phyloP scores from a whole-genome alignment of 1,284 basidiomycete genomes.

The Xerocomus amazonicus region DNA sequence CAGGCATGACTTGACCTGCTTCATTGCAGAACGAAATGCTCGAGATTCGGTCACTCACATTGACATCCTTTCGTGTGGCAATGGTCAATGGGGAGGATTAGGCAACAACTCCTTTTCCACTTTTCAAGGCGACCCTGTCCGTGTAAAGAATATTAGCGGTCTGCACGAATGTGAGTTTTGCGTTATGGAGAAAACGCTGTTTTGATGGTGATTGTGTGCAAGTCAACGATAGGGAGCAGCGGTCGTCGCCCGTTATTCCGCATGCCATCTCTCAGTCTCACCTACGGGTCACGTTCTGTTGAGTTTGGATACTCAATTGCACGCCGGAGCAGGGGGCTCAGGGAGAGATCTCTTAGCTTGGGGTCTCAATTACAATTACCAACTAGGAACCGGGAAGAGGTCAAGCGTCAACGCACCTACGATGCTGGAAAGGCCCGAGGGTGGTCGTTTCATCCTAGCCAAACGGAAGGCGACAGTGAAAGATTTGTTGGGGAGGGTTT shows the following conservation, averaged over 20 bases:
- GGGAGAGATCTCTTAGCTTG: constrained; percentile 64
- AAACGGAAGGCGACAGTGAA: constrained; percentile 53
- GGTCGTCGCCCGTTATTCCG: constrained; percentile 67
- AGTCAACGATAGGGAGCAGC: constrained; percentile 67
- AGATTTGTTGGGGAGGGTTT: constrained; percentile 64
- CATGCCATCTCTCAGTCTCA: constrained; percentile 70
- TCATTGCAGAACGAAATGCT: constrained; percentile 65
- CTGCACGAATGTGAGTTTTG: constrained; percentile 71
- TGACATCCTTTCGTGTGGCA: constrained; percentile 82
- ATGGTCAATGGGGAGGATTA: constrained; percentile 81
- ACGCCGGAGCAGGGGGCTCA: constrained; percentile 44
- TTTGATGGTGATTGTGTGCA: constrained; percentile 6
- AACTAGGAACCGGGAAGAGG: constrained; percentile 84
- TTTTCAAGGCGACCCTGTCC: constrained; percentile 67
- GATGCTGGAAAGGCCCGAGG: constrained; percentile 47
- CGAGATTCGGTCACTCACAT: constrained; percentile 42
- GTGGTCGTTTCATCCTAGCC: constrained; percentile 55
- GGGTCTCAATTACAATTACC: constrained; percentile 72
- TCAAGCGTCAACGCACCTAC: constrained; percentile 71
- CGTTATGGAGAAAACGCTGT: background rate
- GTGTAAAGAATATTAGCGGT: constrained; percentile 81
- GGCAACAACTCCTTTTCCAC: constrained; percentile 71
- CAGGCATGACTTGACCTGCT: constrained; percentile 70
- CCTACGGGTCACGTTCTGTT: constrained; percentile 78
- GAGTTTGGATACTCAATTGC: constrained; percentile 63